Evolutionary conservation across 2,329 filamentous ascomycete genomes (phyloP), one percentile per base, ranked within the genome.

Genomic region (Pyrenochaeta sp.): DNA sequence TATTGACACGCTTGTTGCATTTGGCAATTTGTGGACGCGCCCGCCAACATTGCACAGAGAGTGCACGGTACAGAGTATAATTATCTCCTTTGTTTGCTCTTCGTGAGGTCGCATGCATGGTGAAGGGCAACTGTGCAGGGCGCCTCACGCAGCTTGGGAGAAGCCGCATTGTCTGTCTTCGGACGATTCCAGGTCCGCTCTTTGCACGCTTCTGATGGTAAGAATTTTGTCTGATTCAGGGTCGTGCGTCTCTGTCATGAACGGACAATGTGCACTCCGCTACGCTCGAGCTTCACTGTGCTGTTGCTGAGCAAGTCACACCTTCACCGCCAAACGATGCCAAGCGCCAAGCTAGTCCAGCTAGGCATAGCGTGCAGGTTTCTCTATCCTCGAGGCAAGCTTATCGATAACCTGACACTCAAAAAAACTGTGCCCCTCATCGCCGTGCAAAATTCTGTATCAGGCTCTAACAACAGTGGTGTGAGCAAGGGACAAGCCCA

Each of bases 291-390:
- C 56, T 50, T 54, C 50, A 51, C 52, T 58, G 58, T 56, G 44
- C 54, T 54, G 56, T 52, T 36, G 50, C 39, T 42, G 50, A 32
- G 22, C 52, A 36, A 58, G 59, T 65, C 50, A 54, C 52, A 58
- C 52, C 49, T 60, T 64, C 61, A 64, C 64, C 64, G 64, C 61
- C 57, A 58, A 46, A 52, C 48, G 37, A 53, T 37, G 54, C 51
- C 52, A 42, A 58, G 53, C 27, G 43, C 39, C 13, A 27, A 15
- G 36, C 37, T 49, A 52, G 50, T 8, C 19, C 8, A 4, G 22
- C 4, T 15, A 12, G 42, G 28, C 9, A 13, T 45, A 46, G 40
- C n/a, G 19, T 30, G 39, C 2, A 1, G 6, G 2, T 34, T 48
- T 44, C 15, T 27, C 25, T 15, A 25, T 7, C 2, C 24, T 24